phyloP scores from a whole-genome alignment of 306 rosid genomes.

The Acacia crassicarpa region DNA sequence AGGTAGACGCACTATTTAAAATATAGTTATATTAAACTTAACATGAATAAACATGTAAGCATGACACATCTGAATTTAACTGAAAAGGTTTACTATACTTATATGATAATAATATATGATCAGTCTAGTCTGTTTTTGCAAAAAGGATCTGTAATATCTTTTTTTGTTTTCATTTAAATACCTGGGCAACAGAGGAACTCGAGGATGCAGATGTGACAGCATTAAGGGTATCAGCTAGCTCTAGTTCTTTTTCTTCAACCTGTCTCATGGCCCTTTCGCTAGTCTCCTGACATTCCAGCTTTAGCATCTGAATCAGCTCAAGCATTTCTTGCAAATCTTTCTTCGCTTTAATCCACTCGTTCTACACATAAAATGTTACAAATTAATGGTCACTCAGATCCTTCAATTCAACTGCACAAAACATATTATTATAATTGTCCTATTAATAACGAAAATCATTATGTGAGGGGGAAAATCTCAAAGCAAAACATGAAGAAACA shows the following conservation, averaged over 20 bases:
- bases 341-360: background rate
- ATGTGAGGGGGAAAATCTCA: too few relatives aligned
- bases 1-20: background rate
- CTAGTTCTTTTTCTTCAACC: background rate
- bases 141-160: background rate
- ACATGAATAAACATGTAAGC: background rate
- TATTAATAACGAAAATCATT: too few relatives aligned
- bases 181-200: background rate
- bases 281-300: background rate
- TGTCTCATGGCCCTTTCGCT: background rate
- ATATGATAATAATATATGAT: background rate
- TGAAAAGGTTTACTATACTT: background rate
- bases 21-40: background rate
- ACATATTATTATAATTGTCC: too few relatives aligned
- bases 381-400: background rate
- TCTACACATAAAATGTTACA: background rate
- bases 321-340: background rate
- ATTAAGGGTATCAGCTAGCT: background rate
- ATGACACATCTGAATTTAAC: background rate
- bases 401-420: too few relatives aligned
- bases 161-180: background rate
- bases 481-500: too few relatives aligned
- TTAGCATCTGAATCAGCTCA: background rate
- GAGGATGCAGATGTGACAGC: background rate
- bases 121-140: background rate